These are phyloP conservation scores for Aspergillus sclerotioniger DNA, from an alignment of 495 filamentous ascomycete species.

Conservation along the genomic window DNA sequence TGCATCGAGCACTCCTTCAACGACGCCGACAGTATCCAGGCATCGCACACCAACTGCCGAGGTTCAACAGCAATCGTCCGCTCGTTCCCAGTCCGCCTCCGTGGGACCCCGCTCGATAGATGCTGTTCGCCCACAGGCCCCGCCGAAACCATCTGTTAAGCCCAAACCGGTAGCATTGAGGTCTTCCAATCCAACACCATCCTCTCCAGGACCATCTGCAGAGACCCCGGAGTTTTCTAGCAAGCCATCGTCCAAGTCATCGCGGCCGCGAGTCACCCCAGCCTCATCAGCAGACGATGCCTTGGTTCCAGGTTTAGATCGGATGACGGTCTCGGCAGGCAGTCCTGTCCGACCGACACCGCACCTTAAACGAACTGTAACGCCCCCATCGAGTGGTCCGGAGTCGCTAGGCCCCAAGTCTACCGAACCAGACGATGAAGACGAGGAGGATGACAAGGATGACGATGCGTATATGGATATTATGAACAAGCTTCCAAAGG, in stretches of 20 bases:
- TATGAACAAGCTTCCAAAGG: conserved; percentile 72
- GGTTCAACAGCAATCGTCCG: conserved; percentile 5
- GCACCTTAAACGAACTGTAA: conserved; percentile 31
- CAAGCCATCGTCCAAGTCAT: conserved; percentile 26
- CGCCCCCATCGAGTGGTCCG: conserved; percentile 45
- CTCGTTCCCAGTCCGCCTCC: conserved; percentile 13
- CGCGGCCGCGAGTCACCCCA: conserved; percentile 16
- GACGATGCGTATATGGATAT: conserved; percentile 56
- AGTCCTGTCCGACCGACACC: conserved; percentile 27
- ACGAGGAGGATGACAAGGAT: conserved; percentile 36
- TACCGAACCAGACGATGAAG: conserved; percentile 31
- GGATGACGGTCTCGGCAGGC: conserved; percentile 25
- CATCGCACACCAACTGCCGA: conserved; percentile 4
- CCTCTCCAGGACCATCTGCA: conserved; percentile 23
- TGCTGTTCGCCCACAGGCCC: conserved; percentile 18
- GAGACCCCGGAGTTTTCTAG: conserved; percentile 15
- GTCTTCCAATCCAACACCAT: conserved; percentile 28
- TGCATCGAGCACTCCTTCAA: conserved; percentile 10
- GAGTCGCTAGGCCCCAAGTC: conserved; percentile 36
- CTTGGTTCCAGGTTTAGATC: conserved; percentile 25
- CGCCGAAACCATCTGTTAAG: conserved; percentile 38
- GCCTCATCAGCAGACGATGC: conserved; percentile 24
- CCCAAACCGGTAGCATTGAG: conserved; percentile 36
- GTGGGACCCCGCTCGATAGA: conserved; percentile 26
- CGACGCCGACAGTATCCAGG: conserved; percentile 9